A percentile compares a stretch with the other conserved stretches of the same genome.
These are phyloP conservation scores for Gardenia jasminoides DNA, from an alignment of 257 asterid genomes.

Conservation along the genomic window DNA sequence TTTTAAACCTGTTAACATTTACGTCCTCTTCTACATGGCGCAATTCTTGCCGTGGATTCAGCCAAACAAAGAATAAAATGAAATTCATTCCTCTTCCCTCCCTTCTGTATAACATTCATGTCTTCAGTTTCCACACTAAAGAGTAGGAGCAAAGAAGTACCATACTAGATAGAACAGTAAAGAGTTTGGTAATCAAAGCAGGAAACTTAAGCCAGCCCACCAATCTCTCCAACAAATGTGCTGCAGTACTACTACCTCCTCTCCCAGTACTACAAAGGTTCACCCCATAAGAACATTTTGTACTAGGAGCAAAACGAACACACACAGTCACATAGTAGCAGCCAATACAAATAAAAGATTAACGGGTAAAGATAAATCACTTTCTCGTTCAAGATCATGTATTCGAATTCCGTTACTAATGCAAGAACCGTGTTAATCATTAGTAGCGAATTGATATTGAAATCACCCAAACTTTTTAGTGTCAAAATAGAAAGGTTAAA, in stretches of 20 bases:
- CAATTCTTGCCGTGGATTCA: slow-evolving; percentile 14
- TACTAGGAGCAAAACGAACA: background rate
- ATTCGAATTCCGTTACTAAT: too few species aligned
- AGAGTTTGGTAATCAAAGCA: slow-evolving; percentile 11
- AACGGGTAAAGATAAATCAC: background rate
- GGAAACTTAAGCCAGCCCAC: slow-evolving; percentile 11
- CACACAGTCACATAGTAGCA: background rate
- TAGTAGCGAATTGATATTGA: too few species aligned
- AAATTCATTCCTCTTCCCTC: background rate
- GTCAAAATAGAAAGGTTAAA: background rate
- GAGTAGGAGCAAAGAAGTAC: too few species aligned
- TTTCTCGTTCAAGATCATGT: too few species aligned
- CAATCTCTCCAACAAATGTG: too few species aligned
- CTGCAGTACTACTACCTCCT: too few species aligned
- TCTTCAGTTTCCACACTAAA: too few species aligned
- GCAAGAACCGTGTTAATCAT: too few species aligned
- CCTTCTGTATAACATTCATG: too few species aligned
- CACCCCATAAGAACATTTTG: background rate
- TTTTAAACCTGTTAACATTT: background rate
- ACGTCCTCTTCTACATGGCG: slow-evolving; percentile 8
- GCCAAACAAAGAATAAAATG: background rate
- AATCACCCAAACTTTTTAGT: too few species aligned
- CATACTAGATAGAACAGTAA: background rate
- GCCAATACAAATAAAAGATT: background rate
- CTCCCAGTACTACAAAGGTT: background rate